Evolutionary conservation across 805 yeast species (phyloP).

Genomic region (Hanseniaspora clermontiae): DNA sequence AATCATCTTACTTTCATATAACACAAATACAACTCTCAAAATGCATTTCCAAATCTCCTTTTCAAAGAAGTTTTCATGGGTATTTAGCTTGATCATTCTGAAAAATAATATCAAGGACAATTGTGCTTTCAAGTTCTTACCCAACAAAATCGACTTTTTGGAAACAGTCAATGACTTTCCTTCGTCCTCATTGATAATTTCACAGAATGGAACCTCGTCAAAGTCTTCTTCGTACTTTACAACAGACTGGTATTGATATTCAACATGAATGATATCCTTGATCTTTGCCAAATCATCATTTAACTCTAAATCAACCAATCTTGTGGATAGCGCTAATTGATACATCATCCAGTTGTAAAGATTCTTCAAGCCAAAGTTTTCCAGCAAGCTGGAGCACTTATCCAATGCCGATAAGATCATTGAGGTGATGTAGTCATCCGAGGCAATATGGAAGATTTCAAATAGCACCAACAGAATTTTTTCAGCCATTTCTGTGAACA

Average conservation of each 20-base stretch:
- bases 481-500: slow-evolving; percentile 53
- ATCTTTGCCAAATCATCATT: slow-evolving; percentile 11
- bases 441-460: slow-evolving; percentile 70
- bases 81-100: slow-evolving; percentile 53
- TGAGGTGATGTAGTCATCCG: slow-evolving; percentile 80
- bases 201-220: slow-evolving; percentile 31
- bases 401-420: slow-evolving; percentile 81
- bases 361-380: slow-evolving; percentile 42
- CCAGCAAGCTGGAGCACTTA: slow-evolving; percentile 67
- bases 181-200: slow-evolving; percentile 39
- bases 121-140: slow-evolving; percentile 85
- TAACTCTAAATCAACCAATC: slow-evolving; percentile 35
- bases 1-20: slow-evolving; percentile 62
- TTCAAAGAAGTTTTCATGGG: slow-evolving; percentile 31
- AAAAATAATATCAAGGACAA: slow-evolving; percentile 75
- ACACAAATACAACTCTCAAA: slow-evolving; percentile 44
- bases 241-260: slow-evolving; percentile 14
- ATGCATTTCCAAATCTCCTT: slow-evolving; percentile 47
- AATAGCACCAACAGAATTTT: slow-evolving; percentile 61
- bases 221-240: slow-evolving; percentile 17
- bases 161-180: slow-evolving; percentile 49
- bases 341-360: slow-evolving; percentile 57
- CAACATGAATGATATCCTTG: slow-evolving; percentile 13
- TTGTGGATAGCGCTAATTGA: slow-evolving; percentile 54
- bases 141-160: slow-evolving; percentile 70